phyloP scores from a whole-genome alignment of 139 green algal genomes.

The Chlamydomonas sp. region DNA sequence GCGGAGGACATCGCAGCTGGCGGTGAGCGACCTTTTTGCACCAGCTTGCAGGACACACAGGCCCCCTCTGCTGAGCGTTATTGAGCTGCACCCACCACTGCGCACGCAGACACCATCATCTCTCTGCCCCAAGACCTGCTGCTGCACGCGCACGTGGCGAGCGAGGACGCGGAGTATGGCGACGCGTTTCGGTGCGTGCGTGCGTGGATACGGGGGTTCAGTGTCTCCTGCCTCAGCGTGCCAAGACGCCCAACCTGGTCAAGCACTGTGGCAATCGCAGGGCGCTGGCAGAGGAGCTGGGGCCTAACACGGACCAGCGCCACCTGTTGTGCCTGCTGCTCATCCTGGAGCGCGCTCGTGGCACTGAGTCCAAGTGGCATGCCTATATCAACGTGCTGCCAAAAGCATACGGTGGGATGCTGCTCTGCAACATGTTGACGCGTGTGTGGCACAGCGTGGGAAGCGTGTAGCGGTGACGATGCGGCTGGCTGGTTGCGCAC shows the following conservation, averaged over 20 bases:
- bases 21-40: neutral
- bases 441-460: too few relatives aligned
- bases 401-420: constrained; percentile 29
- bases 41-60: neutral
- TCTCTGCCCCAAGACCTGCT: constrained; percentile 25
- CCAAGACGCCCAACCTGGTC: too few relatives aligned
- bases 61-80: too few relatives aligned
- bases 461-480: too few relatives aligned
- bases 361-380: constrained; percentile 22
- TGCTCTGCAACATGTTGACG: too few relatives aligned
- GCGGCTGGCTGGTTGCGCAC: too few relatives aligned
- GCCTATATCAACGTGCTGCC: constrained; percentile 43
- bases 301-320: constrained; percentile 18
- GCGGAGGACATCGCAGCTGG: constrained; percentile 12
- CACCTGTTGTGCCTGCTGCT: constrained; percentile 42
- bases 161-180: constrained; percentile 15
- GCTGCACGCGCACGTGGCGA: constrained; percentile 17
- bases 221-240: neutral
- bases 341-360: constrained; percentile 29
- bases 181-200: neutral
- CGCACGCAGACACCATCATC: constrained; percentile 13
- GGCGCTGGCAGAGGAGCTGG: constrained; percentile 12
- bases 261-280: constrained; percentile 1
- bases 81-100: too few relatives aligned
- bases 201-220: neutral